Evolutionary conservation across 148 eudicot genomes (phyloP).

Genomic region (Rhododendron ovatum): DNA sequence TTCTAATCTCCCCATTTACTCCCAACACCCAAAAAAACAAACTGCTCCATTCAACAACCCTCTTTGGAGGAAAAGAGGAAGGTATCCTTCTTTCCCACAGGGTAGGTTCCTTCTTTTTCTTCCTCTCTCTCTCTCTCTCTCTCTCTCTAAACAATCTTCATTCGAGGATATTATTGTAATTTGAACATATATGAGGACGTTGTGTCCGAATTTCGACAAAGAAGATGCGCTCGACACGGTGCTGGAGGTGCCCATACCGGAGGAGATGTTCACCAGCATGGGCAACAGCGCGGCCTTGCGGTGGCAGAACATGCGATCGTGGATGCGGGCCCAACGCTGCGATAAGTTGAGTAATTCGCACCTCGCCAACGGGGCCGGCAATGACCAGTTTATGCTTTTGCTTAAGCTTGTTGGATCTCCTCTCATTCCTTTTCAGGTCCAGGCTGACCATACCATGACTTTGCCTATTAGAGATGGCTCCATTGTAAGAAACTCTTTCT

Average conservation of each 20-base stretch:
- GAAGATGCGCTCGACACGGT: constrained; percentile 53
- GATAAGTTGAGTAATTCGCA: neutral
- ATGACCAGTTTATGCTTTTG: constrained; percentile 43
- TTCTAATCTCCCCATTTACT: neutral
- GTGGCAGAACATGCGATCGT: constrained; percentile 48
- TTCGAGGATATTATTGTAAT: neutral
- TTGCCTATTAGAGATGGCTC: constrained; percentile 33
- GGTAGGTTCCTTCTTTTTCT: neutral
- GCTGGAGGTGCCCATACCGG: constrained; percentile 56
- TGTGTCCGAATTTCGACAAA: constrained; percentile 43
- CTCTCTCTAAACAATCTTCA: neutral
- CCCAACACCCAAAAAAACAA: neutral
- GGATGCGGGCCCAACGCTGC: constrained; percentile 35
- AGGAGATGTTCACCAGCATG: constrained; percentile 45
- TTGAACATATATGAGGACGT: constrained; percentile 30
- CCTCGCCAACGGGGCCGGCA: neutral
- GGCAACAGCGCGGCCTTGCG: constrained; percentile 33
- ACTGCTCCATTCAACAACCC: constrained; percentile 1
- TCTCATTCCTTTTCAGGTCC: constrained; percentile 38
- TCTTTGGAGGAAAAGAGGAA: constrained; percentile 7
- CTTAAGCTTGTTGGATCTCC: constrained; percentile 41
- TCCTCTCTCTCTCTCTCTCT: neutral
- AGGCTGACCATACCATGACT: constrained; percentile 24
- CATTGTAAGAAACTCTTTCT: constrained; percentile 30
- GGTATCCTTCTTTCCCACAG: neutral